Evolutionary conservation across 2,329 filamentous ascomycete genomes (phyloP).

Genomic region (Aspergillus luchuensis): DNA sequence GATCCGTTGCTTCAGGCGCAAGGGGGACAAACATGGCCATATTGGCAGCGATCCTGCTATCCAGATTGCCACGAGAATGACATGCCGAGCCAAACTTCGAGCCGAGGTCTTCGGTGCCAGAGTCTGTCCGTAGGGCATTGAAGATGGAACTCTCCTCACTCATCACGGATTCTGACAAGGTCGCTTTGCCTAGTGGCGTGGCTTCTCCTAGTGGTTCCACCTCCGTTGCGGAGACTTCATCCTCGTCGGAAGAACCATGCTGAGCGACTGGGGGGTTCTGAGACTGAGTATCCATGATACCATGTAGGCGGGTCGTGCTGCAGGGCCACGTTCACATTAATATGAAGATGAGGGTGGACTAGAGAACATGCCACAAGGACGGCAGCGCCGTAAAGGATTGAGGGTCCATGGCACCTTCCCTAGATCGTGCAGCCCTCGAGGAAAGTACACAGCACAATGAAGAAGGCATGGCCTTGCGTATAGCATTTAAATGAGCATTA

Average conservation of each 20-base stretch:
- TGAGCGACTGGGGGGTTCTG: not conserved
- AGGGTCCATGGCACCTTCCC: slow-evolving; percentile 11
- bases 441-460: not conserved
- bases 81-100: slow-evolving; percentile 11
- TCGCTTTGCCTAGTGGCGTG: not conserved
- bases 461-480: not conserved
- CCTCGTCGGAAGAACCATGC: not conserved
- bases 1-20: slow-evolving; percentile 9
- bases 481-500: too few species aligned
- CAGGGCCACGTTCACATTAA: not conserved
- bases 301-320: not conserved
- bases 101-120: slow-evolving; percentile 26
- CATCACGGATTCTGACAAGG: slow-evolving; percentile 30
- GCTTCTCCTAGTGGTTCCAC: not conserved
- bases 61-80: slow-evolving; percentile 20
- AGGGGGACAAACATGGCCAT: slow-evolving; percentile 33
- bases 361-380: not conserved
- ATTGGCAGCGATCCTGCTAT: slow-evolving; percentile 29
- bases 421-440: not conserved
- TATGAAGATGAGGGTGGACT: not conserved
- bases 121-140: slow-evolving; percentile 38
- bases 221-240: not conserved
- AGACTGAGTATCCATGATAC: not conserved
- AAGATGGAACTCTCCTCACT: slow-evolving; percentile 43
- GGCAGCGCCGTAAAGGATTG: not conserved